phyloP scores from a whole-genome alignment of 2,329 filamentous ascomycete genomes.

The Venturiaceae sp. region DNA sequence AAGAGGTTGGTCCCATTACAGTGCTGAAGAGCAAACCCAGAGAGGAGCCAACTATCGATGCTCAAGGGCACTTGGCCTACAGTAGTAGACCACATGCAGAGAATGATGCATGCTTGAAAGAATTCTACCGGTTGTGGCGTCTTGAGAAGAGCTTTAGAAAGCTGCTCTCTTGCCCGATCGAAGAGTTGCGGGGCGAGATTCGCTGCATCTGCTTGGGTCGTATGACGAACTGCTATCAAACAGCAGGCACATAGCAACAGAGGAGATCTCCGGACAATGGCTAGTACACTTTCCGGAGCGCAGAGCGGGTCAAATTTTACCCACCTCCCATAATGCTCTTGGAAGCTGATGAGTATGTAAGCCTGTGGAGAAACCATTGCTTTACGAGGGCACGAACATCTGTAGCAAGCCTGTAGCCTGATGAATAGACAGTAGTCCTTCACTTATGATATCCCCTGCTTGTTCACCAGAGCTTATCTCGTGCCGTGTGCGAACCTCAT shows the following conservation, averaged over 20 bases:
- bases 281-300: constrained; percentile 19
- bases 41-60: constrained; percentile 36
- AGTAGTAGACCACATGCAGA: constrained; percentile 37
- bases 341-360: constrained; percentile 20
- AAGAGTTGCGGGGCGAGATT: constrained; percentile 27
- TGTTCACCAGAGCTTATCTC: not conserved
- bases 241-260: constrained; percentile 29
- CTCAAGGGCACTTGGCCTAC: constrained; percentile 33
- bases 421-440: not conserved
- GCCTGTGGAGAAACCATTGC: constrained; percentile 18
- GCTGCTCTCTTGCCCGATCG: constrained; percentile 21
- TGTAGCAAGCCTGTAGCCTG: constrained; percentile 4
- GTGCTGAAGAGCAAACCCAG: constrained; percentile 34
- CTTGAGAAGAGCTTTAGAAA: constrained; percentile 22
- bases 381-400: constrained; percentile 10
- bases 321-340: constrained; percentile 33
- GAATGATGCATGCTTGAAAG: constrained; percentile 32
- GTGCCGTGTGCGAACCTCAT: not conserved
- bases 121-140: constrained; percentile 32
- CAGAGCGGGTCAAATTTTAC: constrained; percentile 23
- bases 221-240: constrained; percentile 33
- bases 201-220: constrained; percentile 26
- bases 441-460: not conserved
- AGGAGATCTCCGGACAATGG: constrained; percentile 25
- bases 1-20: constrained; percentile 28